phyloP scores from a whole-genome alignment of 106 monocot species.

The Dendrobium huoshanense region DNA sequence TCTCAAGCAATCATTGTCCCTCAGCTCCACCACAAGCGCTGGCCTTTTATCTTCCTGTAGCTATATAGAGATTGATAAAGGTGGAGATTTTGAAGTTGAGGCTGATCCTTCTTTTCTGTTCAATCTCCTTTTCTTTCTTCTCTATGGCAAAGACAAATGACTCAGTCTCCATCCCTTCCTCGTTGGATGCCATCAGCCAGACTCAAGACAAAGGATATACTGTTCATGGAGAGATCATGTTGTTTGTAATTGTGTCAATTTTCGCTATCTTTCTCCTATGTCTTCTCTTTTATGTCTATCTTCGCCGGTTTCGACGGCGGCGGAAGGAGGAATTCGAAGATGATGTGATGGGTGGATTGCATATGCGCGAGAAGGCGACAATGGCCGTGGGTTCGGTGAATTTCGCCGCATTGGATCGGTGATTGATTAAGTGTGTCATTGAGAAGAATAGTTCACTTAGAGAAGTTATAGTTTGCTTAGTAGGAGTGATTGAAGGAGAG shows the following conservation, averaged over 20 bases:
- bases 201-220: constrained; percentile 1
- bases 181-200: neutral
- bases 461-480: neutral
- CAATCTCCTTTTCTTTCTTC: neutral
- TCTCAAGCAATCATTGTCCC: neutral
- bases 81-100: neutral
- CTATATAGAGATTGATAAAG: neutral
- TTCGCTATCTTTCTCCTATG: neutral
- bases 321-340: neutral
- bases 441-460: neutral
- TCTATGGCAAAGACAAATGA: neutral
- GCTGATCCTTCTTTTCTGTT: neutral
- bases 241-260: neutral
- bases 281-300: constrained; percentile 7
- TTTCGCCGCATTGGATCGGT: neutral
- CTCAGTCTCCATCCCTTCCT: neutral
- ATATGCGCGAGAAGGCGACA: neutral
- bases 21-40: neutral
- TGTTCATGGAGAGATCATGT: constrained; percentile 2
- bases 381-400: no score
- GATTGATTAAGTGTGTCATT: neutral
- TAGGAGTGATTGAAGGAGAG: neutral
- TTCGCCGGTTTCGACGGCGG: neutral
- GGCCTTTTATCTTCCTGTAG: neutral
- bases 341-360: neutral